These are phyloP conservation scores for Colletotrichum incanum DNA, from an alignment of 2,329 filamentous ascomycete species.

Conservation along the genomic window DNA sequence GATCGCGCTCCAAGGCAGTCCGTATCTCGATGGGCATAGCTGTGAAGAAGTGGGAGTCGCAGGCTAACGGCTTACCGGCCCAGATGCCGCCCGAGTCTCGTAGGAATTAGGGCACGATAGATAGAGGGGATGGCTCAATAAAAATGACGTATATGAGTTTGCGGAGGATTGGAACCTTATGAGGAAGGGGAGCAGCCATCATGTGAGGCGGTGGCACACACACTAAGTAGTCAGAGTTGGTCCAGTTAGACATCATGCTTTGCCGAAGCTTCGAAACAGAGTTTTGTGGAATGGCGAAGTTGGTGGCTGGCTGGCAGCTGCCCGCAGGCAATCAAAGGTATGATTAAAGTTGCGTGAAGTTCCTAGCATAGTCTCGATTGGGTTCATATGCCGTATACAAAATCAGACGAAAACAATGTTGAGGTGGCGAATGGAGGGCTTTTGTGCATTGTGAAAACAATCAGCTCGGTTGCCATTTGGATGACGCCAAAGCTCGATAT, in stretches of 20 bases:
- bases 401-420: not conserved
- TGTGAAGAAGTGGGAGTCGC: not conserved
- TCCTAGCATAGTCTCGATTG: not conserved
- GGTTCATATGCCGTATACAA: not conserved
- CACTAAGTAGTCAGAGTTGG: not conserved
- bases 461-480: not conserved
- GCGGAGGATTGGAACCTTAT: not conserved
- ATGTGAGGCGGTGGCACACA: not conserved
- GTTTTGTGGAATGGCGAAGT: not conserved
- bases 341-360: not conserved
- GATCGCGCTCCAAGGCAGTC: not conserved
- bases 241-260: not conserved
- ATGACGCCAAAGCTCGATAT: not conserved
- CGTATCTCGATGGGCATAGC: constrained; percentile 33
- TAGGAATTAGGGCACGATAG: too few species aligned
- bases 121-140: not conserved
- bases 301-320: not conserved
- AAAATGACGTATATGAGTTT: not conserved
- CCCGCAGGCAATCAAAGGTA: not conserved
- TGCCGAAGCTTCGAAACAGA: not conserved
- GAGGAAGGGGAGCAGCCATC: not conserved
- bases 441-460: not conserved
- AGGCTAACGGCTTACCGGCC: not conserved
- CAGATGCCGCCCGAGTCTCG: not conserved
- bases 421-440: not conserved